Base-by-base conservation (phyloP, 225 moss, liverwort and hornwort species). In the Physcomitrellopsis africana region DNA sequence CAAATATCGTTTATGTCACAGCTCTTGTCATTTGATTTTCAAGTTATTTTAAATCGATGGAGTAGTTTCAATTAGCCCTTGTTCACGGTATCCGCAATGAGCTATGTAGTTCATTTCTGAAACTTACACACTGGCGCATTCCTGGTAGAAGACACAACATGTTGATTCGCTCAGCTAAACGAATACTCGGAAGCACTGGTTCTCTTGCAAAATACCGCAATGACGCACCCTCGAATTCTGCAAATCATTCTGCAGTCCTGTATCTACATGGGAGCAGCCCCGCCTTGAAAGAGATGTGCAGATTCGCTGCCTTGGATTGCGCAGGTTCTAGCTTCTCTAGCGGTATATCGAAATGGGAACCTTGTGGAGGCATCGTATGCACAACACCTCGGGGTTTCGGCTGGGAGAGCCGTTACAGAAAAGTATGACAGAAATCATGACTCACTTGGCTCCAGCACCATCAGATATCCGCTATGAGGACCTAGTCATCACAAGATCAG, bases 391-490 rank as follows among this genome's bases (percentile, higher is more conserved):
- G 37, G 84, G 70, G 15, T 41, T 87, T 82, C 70, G 79, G 77
- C 81, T 73, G 29, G 65, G 71, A 61, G 80, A 84, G 27, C 73
- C 77, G 17, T 55, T 82, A 68, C 84, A 75, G 80, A 81, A 82
- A 75, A 80, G 84, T 51, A 84, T 84, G 87, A 84, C 84, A 51
- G 87, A 84, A 68, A 82, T 77, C 77, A 75, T 75, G 48, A 79
- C 76, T 48, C 79, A 84, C 57, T 71, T 82, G 68, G 74, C 68
- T 60, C 48, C 71, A 71, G 37, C 75, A 60, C 80, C 80, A 68
- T 51, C 82, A 48, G 82, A 87, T 43, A 72, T 87, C 49, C 87
- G 84, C 63, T 68, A 43, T 41, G 82, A 82, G 63, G 87, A 87
- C 71, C 81, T 87, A 19, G 55, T 82, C 14, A 68, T 87, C 60